Evolutionary conservation across 169 alveolate species (phyloP).

Genomic region (Eimeria brunetti): DNA sequence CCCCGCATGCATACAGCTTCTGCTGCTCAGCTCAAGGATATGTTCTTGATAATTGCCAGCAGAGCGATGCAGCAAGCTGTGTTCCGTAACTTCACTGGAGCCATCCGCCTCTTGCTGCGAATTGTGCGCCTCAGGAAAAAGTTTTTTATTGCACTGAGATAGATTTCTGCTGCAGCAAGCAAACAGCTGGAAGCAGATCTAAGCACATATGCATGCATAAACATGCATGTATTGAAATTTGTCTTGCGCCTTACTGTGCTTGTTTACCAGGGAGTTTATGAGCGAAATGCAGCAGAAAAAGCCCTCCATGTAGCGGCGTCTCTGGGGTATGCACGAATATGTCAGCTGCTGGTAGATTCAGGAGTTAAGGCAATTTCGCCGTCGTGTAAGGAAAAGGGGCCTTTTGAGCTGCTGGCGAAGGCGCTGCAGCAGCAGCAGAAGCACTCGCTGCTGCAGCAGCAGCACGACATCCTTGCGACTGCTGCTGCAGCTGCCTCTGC

Average conservation of each 20-base stretch:
- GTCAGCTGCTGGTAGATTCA: constrained; percentile 51
- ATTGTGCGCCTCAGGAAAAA: constrained; percentile 13
- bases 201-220: too few relatives aligned
- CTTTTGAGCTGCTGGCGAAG: constrained; percentile 48
- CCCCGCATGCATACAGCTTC: constrained; percentile 20
- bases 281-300: constrained; percentile 25
- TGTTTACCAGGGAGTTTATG: constrained; percentile 20
- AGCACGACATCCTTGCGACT: constrained; percentile 50
- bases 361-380: background rate
- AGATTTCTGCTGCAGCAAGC: background rate
- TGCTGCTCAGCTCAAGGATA: constrained; percentile 8
- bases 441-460: constrained; percentile 49
- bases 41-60: constrained; percentile 19
- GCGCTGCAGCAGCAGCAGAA: constrained; percentile 64
- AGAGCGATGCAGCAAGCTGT: constrained; percentile 47
- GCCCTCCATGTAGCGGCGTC: constrained; percentile 27
- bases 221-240: background rate
- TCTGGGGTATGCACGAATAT: constrained; percentile 26
- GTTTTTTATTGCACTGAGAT: background rate
- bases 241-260: background rate
- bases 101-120: constrained; percentile 22
- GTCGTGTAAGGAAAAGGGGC: constrained; percentile 13
- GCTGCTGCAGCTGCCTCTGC: constrained; percentile 53
- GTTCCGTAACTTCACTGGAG: constrained; percentile 23
- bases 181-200: background rate